These are phyloP conservation scores for Antitrichia curtipendula DNA, from an alignment of 225 moss, liverwort and hornwort genomes.

Conservation along the genomic window DNA sequence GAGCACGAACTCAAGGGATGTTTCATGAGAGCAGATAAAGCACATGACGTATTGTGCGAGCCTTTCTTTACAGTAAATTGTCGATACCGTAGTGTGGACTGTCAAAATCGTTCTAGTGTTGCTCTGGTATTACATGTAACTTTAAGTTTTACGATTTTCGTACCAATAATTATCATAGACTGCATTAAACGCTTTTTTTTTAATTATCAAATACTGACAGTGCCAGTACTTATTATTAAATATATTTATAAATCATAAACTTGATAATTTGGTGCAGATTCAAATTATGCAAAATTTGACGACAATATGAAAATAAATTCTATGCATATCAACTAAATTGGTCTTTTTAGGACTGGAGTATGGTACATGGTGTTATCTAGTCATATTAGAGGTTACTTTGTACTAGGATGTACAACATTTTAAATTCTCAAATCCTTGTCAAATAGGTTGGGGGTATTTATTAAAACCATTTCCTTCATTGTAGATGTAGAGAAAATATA, in stretches of 20 bases:
- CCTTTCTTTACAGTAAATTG: not conserved
- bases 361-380: too few species aligned
- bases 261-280: not conserved
- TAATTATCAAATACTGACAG: not conserved
- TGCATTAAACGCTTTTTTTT: not conserved
- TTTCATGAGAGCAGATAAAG: not conserved
- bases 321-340: not conserved
- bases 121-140: not conserved
- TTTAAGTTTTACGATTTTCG: not conserved
- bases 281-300: not conserved
- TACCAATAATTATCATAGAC: not conserved
- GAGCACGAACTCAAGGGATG: not conserved
- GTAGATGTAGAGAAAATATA: not conserved
- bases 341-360: not conserved
- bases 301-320: not conserved
- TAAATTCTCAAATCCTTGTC: not conserved
- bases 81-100: not conserved
- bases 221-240: too few species aligned
- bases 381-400: not conserved
- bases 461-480: not conserved
- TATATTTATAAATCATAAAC: not conserved
- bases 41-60: not conserved
- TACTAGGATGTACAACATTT: not conserved
- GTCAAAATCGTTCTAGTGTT: not conserved
- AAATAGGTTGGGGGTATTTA: not conserved